A percentile compares a stretch with the other conserved stretches of the same genome.
Evolutionary conservation across 108 stramenopile species (phyloP).

Genomic region (Skeletonema marinoi): DNA sequence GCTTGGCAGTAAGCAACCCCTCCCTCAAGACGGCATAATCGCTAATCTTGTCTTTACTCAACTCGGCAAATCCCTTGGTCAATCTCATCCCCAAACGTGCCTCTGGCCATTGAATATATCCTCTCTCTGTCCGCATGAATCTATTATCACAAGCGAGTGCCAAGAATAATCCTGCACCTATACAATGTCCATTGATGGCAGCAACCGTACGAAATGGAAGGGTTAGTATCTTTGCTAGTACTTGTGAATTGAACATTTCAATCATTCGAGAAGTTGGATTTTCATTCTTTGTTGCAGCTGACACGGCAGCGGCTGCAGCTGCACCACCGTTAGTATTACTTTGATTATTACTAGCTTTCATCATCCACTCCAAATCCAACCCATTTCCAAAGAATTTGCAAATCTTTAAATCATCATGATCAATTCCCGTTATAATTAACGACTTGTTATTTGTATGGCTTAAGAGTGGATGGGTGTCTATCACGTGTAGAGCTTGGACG

Average conservation of each 20-base stretch:
- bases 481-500: slow-evolving; percentile 25
- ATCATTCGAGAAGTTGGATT: slow-evolving; percentile 37
- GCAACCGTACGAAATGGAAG: slow-evolving; percentile 62
- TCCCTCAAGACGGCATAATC: slow-evolving; percentile 36
- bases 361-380: slow-evolving; percentile 62
- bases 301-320: background rate
- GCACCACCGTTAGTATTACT: background rate
- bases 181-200: slow-evolving; percentile 70
- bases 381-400: slow-evolving; percentile 73
- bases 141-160: slow-evolving; percentile 68
- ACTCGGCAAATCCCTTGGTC: slow-evolving; percentile 65
- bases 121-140: slow-evolving; percentile 61
- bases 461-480: slow-evolving; percentile 31
- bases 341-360: slow-evolving; percentile 10
- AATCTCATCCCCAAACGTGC: slow-evolving; percentile 60
- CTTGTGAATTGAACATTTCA: slow-evolving; percentile 34
- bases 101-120: slow-evolving; percentile 66
- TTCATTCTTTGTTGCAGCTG: background rate
- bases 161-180: slow-evolving; percentile 68
- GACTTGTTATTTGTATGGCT: slow-evolving; percentile 35
- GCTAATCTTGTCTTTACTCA: slow-evolving; percentile 64
- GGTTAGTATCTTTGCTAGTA: slow-evolving; percentile 57
- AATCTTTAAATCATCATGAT: background rate
- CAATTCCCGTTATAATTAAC: slow-evolving; percentile 36
- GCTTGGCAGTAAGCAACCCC: slow-evolving; percentile 52